Evolutionary conservation across 1,284 basidiomycete species (phyloP).

Genomic region (Cronartium ribicola): DNA sequence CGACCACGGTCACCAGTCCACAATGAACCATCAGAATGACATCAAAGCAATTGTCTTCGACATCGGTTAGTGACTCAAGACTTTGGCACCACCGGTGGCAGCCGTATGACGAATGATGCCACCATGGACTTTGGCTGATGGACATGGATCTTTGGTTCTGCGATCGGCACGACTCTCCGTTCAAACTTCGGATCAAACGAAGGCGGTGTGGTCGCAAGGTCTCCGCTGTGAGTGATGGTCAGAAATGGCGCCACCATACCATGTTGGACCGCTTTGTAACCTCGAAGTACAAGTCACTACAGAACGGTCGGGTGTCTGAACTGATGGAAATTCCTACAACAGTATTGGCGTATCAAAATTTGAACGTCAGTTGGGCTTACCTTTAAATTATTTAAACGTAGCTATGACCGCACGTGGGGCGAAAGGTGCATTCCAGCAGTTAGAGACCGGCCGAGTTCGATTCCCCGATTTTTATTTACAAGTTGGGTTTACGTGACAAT

Average conservation of each 20-base stretch:
- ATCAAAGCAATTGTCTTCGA: constrained; percentile 11
- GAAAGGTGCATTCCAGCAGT: constrained; percentile 51
- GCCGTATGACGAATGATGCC: background rate
- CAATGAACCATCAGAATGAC: background rate
- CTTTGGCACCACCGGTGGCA: background rate
- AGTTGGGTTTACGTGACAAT: constrained; percentile 43
- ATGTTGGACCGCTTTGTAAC: too few species aligned
- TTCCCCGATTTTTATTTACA: constrained; percentile 50
- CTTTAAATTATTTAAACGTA: constrained; percentile 51
- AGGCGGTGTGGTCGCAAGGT: constrained; percentile 40
- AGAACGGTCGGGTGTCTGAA: background rate
- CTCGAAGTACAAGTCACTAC: too few species aligned
- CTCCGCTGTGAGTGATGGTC: constrained; percentile 15
- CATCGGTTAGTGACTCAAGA: constrained; percentile 4
- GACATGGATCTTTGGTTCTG: background rate
- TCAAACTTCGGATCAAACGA: background rate
- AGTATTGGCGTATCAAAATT: constrained; percentile 31
- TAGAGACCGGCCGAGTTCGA: constrained; percentile 50
- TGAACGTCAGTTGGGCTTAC: constrained; percentile 46
- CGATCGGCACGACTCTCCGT: too few species aligned
- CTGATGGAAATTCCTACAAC: constrained; percentile 3
- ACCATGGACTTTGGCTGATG: background rate
- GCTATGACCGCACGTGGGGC: constrained; percentile 50
- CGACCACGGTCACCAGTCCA: background rate
- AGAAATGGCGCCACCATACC: too few species aligned